Base-by-base conservation (phyloP, 2,329 filamentous ascomycete species). In the Lachnellula suecica region DNA sequence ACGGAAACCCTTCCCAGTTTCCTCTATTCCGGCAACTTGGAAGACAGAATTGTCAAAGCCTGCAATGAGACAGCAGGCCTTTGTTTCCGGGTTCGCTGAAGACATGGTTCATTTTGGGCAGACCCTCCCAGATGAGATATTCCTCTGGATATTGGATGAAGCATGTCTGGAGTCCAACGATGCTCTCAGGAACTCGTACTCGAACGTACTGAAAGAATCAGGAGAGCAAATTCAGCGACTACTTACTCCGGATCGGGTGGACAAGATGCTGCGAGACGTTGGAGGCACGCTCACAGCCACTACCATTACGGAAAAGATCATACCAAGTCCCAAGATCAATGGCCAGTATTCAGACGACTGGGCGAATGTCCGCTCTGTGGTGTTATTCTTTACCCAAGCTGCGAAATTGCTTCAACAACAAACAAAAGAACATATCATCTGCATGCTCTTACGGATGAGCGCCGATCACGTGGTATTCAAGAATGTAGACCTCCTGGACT, bases 111-210 rank as follows among this genome's bases (percentile, higher is more conserved):
- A 66, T 4, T 68, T 69, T 51, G 72, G 71, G 35, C 66, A 69
- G 11, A 58, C 65, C 3, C 65, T 91, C 11, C 82, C 87, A 0
- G 81, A 89, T 54, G 78, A 86, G 49, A 63, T 91, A 1, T 76
- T 89, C 45, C 62, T 78, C 15, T 92, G 88, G 88, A 72, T 90
- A 3, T 63, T 88, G 5, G 71, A 80, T 45, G 78, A 85, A 70
- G 71, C 85, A 20, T 81, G 78, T 49, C 65, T 72, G 2, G 83
- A 88, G 60, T 69, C 72, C 37, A 78, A 79, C 27, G 71, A 75
- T 38, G 74, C 81, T 41, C 66, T 89, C 38, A 77, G 83, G 45
- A 68, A 76, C 49, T 80, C 85, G 53, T 91, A 90, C 65, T 72
- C 77, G 49, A 76, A 77, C 45, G 64, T 72, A 41, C 68, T 90